phyloP scores from a whole-genome alignment of 768 basidiomycete genomes.

The Lactarius hatsudake region DNA sequence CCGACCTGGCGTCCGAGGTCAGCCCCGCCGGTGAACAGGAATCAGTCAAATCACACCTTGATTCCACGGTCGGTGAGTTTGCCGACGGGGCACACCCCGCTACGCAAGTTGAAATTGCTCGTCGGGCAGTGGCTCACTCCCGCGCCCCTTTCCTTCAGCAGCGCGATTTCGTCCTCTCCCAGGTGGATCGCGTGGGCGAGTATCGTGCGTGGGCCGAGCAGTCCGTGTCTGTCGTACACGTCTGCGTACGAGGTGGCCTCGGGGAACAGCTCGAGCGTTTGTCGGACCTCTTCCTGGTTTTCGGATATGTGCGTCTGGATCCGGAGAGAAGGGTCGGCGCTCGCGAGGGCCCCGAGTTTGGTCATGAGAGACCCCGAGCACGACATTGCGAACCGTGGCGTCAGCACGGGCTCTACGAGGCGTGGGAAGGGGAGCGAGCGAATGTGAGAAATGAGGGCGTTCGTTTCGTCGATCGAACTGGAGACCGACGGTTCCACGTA shows the following conservation, averaged over 20 bases:
- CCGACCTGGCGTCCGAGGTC: constrained; percentile 54
- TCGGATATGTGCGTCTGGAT: constrained; percentile 96
- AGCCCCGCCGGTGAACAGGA: background rate
- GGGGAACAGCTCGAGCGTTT: constrained; percentile 67
- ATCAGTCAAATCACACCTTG: constrained; percentile 47
- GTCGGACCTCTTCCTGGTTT: constrained; percentile 68
- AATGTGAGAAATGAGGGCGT: constrained; percentile 66
- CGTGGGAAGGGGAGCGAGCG: constrained; percentile 50
- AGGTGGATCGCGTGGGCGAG: constrained; percentile 88
- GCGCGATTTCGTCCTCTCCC: constrained; percentile 63
- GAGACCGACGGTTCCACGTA: constrained; percentile 65
- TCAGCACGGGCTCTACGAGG: constrained; percentile 86
- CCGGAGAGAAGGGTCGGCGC: constrained; percentile 54
- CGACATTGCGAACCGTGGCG: constrained; percentile 94
- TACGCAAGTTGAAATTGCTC: constrained; percentile 88
- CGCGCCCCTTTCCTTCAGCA: constrained; percentile 61
- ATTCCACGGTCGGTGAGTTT: constrained; percentile 78
- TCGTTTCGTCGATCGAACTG: constrained; percentile 60
- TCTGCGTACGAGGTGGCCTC: constrained; percentile 63
- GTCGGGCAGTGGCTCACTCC: constrained; percentile 93
- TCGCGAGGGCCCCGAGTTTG: constrained; percentile 59
- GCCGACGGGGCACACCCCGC: constrained; percentile 80
- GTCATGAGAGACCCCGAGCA: constrained; percentile 71
- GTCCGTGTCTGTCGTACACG: constrained; percentile 76
- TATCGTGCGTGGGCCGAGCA: constrained; percentile 78